These are phyloP conservation scores for Oryza brachyantha DNA, from an alignment of 176 grass and related monocot genomes.

Conservation along the genomic window DNA sequence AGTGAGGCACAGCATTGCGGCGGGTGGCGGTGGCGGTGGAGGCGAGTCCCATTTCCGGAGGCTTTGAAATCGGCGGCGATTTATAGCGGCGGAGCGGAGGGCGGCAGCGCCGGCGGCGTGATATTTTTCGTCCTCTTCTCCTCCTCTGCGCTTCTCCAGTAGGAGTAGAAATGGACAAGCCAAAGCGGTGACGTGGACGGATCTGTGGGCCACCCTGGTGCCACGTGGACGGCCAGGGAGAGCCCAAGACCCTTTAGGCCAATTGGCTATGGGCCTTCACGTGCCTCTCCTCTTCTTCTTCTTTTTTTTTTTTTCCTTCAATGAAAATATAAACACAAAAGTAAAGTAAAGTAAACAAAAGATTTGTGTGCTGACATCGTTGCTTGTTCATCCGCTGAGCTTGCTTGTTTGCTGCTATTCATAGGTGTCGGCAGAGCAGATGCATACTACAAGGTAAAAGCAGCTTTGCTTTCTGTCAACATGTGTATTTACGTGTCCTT, in stretches of 20 bases:
- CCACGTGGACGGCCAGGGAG: not conserved
- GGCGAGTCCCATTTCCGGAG: conserved; percentile 24
- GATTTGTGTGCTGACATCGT: not conserved
- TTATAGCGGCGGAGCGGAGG: conserved; percentile 36
- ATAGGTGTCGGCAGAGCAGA: not conserved
- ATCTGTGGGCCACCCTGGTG: not conserved
- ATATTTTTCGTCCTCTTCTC: not conserved
- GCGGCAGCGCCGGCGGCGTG: not conserved
- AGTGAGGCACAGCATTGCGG: conserved; percentile 40
- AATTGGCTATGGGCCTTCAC: not conserved
- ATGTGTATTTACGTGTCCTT: not conserved
- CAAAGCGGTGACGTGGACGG: not conserved
- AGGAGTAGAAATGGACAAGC: not conserved
- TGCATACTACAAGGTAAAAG: not conserved
- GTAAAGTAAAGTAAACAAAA: too few relatives aligned
- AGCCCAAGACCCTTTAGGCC: not conserved
- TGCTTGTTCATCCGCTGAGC: not conserved
- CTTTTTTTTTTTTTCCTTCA: not conserved
- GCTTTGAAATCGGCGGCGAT: not conserved
- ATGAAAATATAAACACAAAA: not conserved
- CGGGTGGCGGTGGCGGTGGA: not conserved
- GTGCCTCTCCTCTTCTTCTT: not conserved
- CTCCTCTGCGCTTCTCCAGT: too few relatives aligned
- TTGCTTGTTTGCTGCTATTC: not conserved
- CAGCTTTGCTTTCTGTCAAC: not conserved